Conservation (phyloP, 345 rosid genomes). For the Pelargonium nanum region DNA sequence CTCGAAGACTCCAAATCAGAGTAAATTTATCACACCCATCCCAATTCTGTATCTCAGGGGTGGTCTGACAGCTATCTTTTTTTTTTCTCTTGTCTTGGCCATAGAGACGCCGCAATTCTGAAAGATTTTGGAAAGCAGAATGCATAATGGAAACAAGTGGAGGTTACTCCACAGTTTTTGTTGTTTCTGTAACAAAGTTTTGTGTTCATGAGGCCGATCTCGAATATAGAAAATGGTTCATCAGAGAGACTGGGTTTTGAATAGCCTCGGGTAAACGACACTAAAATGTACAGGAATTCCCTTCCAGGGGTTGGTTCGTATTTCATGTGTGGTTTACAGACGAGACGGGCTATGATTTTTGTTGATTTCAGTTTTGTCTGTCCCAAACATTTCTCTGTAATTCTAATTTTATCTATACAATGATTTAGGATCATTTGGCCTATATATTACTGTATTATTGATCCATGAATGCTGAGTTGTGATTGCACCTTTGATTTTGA, state of each 20-base stretch:
- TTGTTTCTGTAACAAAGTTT: constrained; percentile 11
- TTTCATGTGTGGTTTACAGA: not conserved
- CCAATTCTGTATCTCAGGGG: constrained; percentile 28
- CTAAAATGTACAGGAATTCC: not conserved
- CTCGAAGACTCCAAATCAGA: constrained; percentile 18
- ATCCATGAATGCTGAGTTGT: not conserved
- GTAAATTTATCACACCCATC: constrained; percentile 19
- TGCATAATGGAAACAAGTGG: constrained; percentile 18
- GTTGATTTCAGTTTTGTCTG: not conserved
- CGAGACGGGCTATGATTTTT: not conserved
- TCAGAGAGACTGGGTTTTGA: constrained; percentile 35
- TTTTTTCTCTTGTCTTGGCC: constrained; percentile 7
- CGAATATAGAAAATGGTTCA: constrained; percentile 17
- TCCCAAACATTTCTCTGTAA: not conserved
- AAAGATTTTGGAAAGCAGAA: constrained; percentile 21
- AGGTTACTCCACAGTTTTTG: constrained; percentile 18
- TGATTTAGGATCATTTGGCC: not conserved
- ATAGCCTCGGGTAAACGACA: not conserved
- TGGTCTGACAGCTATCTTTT: constrained; percentile 25
- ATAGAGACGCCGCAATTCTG: constrained; percentile 25
- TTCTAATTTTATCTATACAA: not conserved
- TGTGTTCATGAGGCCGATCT: constrained; percentile 15
- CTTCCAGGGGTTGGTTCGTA: not conserved
- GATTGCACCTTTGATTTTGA: not conserved
- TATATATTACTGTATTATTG: too few species aligned